Conservation (phyloP, 2,329 filamentous ascomycete species). For the Sporothrix mexicana region DNA sequence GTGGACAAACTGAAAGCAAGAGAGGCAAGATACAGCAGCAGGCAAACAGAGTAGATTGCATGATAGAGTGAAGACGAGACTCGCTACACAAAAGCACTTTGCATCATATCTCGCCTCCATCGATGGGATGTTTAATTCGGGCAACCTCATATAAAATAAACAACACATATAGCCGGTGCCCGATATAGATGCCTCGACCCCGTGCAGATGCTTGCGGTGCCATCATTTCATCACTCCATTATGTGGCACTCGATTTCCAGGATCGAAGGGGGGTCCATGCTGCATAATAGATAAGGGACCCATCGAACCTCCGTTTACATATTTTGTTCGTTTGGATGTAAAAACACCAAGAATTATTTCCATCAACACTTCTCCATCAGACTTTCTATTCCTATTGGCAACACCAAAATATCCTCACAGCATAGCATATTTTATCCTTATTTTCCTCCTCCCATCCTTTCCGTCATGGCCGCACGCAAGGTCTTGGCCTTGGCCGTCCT, state of each 20-base stretch:
- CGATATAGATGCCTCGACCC: background rate
- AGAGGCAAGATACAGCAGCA: background rate
- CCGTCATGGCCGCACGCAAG: constrained; percentile 1
- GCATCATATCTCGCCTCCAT: background rate
- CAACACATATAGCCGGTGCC: constrained; percentile 12
- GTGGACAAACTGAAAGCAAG: background rate
- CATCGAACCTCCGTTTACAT: background rate
- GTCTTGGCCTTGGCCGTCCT: constrained; percentile 12
- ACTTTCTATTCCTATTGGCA: background rate
- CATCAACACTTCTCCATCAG: background rate
- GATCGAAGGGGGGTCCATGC: background rate
- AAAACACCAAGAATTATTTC: background rate
- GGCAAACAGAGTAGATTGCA: background rate
- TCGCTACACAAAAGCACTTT: background rate
- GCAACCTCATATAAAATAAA: constrained; percentile 23
- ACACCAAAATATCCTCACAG: too few species aligned
- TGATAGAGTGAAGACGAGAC: background rate
- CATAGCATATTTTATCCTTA: too few species aligned
- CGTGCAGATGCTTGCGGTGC: background rate
- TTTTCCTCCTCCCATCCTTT: too few species aligned
- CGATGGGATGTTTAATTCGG: background rate
- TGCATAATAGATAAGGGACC: constrained; percentile 2
- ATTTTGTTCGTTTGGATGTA: background rate
- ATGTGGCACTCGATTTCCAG: background rate
- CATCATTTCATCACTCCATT: background rate